Evolutionary conservation across 2,329 filamentous ascomycete species (phyloP).

Genomic region (Pseudogymnoascus sp.): DNA sequence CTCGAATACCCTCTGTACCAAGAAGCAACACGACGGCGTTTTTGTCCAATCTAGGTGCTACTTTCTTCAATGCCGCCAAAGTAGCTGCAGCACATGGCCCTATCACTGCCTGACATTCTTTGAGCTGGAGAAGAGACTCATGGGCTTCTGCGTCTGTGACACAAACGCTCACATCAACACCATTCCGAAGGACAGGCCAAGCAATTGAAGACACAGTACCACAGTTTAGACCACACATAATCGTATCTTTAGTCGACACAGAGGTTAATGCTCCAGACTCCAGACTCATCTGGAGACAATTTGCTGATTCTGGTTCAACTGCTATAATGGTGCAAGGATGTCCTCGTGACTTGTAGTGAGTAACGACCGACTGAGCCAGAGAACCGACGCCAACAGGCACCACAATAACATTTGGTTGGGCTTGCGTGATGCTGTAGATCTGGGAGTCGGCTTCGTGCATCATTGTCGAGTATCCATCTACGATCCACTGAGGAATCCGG

Average conservation of each 20-base stretch:
- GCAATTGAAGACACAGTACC: conserved; percentile 38
- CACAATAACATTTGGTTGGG: conserved; percentile 43
- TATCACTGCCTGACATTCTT: conserved; percentile 21
- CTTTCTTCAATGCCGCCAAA: conserved; percentile 42
- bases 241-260: conserved; percentile 35
- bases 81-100: conserved; percentile 44
- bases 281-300: conserved; percentile 48
- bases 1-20: conserved; percentile 54
- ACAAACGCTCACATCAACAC: conserved; percentile 33
- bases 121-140: conserved; percentile 30
- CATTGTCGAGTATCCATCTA: conserved; percentile 70
- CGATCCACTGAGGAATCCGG: conserved; percentile 48
- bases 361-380: conserved; percentile 59
- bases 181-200: conserved; percentile 33
- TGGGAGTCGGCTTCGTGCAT: conserved; percentile 59
- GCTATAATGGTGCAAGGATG: conserved; percentile 42
- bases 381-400: conserved; percentile 66
- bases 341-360: conserved; percentile 48
- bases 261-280: conserved; percentile 29
- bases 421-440: conserved; percentile 32
- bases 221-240: conserved; percentile 42
- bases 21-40: conserved; percentile 55
- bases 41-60: conserved; percentile 30
- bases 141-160: conserved; percentile 37
- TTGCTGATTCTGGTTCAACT: conserved; percentile 61